Conservation (phyloP, 768 basidiomycete species). For the Phanerochaete sordida region DNA sequence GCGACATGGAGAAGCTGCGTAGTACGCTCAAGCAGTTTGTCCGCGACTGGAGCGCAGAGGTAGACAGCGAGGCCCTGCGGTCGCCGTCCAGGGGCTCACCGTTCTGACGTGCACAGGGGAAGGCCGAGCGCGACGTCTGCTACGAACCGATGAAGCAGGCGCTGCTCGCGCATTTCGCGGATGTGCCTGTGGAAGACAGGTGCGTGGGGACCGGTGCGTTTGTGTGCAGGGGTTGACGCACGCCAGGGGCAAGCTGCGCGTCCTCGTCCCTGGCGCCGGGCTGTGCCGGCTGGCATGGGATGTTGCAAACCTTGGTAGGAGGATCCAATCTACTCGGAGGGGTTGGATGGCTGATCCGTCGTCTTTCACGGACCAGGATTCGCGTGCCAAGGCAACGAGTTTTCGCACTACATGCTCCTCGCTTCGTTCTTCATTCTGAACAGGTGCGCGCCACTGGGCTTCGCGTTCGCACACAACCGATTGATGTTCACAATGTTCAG, state of each 20-base stretch:
- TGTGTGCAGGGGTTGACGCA: not conserved
- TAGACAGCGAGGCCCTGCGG: constrained; percentile 25
- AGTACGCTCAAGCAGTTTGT: constrained; percentile 93
- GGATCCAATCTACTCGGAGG: not conserved
- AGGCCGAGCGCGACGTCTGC: constrained; percentile 68
- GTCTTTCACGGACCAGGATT: constrained; percentile 52
- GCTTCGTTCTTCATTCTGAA: constrained; percentile 88
- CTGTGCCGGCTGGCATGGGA: constrained; percentile 88
- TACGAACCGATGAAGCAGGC: constrained; percentile 84
- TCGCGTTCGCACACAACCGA: not conserved
- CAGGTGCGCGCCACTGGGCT: constrained; percentile 41
- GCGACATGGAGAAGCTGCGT: constrained; percentile 86
- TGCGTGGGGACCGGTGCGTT: constrained; percentile 2
- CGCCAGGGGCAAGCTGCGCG: constrained; percentile 51
- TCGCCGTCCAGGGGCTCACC: not conserved
- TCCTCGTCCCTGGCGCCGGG: constrained; percentile 89
- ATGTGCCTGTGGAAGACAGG: constrained; percentile 57
- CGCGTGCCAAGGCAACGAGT: constrained; percentile 91
- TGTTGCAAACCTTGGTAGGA: constrained; percentile 71
- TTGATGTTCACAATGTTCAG: constrained; percentile 31
- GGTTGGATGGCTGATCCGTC: no score
- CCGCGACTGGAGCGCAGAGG: constrained; percentile 89
- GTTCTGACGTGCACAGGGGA: constrained; percentile 50
- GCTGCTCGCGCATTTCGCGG: constrained; percentile 57
- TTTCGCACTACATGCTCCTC: constrained; percentile 93